Conservation (phyloP, 306 rosid species). For the Quercus robur region DNA sequence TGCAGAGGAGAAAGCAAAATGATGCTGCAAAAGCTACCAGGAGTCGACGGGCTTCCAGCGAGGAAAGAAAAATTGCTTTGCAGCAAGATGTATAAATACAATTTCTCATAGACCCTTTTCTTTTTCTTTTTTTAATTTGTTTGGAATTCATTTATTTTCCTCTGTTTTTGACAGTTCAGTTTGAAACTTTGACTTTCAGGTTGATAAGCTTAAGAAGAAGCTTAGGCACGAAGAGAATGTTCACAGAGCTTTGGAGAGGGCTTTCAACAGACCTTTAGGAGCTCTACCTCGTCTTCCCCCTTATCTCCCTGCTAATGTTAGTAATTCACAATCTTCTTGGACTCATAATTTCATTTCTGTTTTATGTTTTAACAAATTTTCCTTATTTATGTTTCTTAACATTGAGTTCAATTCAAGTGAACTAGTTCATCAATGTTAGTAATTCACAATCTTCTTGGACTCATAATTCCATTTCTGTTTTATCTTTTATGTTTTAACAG, state of each 20-base stretch:
- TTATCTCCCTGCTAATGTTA: constrained; percentile 75
- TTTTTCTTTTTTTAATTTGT: background rate
- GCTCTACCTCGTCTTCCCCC: constrained; percentile 98
- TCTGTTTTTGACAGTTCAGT: constrained; percentile 7
- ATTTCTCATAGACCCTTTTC: background rate
- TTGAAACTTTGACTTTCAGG: constrained; percentile 42
- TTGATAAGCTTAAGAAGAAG: constrained; percentile 92
- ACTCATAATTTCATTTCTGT: background rate
- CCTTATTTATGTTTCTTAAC: background rate
- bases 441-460: background rate
- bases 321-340: constrained; percentile 23
- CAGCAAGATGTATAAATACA: constrained; percentile 67
- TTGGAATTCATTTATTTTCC: constrained; percentile 1
- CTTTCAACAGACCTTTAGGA: constrained; percentile 87
- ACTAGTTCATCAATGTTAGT: constrained; percentile 37
- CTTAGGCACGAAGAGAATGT: constrained; percentile 83
- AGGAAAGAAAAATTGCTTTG: constrained; percentile 63
- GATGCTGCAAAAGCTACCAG: constrained; percentile 28
- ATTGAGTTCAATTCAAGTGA: background rate
- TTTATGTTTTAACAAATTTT: constrained; percentile 1
- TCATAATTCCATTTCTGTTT: background rate
- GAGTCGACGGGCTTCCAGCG: constrained; percentile 39
- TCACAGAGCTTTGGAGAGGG: constrained; percentile 82
- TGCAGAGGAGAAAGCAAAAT: constrained; percentile 46
- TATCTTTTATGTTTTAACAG: background rate